Base-by-base conservation (phyloP, 345 rosid species). In the Corchorus olitorius region DNA sequence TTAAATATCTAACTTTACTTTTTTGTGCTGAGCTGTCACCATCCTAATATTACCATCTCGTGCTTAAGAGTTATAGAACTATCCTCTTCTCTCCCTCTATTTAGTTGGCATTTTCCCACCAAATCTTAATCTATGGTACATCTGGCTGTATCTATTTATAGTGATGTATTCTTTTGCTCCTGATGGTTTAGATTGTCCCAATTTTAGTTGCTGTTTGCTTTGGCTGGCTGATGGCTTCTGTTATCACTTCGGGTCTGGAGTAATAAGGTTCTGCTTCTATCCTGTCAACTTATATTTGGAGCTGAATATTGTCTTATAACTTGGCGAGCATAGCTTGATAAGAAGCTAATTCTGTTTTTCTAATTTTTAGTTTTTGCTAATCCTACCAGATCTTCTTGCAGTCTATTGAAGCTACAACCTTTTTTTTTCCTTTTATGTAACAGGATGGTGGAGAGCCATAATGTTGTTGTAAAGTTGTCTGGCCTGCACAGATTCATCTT, bases 401-500 rank as follows among this genome's bases (percentile, higher is more conserved):
- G 46, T 70, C 35, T 60, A 34, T 48, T 79, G 53, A 20, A 72
- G 74, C 68, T 62, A 73, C 11, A 58, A 39, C 22, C 39, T n/a
- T 54, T 45, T 50, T 72, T 19, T 6, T 50, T 58, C 83, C 16
- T 70, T 80, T 20, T 84, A 27, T 27, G 83, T 75, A 84, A 77
- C 96, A 91, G 93, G 92, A 84, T 88, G 90, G 27, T 82, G 60
- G 41, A 70, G 43, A 73, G 74, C 82, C 71, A 77, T 82, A 67
- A 45, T 84, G 59, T 37, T 62, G 53, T 64, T 48, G 72, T 78
- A 77, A 82, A 77, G 80, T 62, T 75, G 70, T 79, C 72, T 22
- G 72, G 60, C 61, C 74, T 74, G 53, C 66, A 73, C 50, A 27
- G 80, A 45, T 63, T 67, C 67, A 65, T 74, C 65, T 60, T 52